phyloP scores from a whole-genome alignment of 2,329 filamentous ascomycete genomes.

The Colletotrichum limetticola region DNA sequence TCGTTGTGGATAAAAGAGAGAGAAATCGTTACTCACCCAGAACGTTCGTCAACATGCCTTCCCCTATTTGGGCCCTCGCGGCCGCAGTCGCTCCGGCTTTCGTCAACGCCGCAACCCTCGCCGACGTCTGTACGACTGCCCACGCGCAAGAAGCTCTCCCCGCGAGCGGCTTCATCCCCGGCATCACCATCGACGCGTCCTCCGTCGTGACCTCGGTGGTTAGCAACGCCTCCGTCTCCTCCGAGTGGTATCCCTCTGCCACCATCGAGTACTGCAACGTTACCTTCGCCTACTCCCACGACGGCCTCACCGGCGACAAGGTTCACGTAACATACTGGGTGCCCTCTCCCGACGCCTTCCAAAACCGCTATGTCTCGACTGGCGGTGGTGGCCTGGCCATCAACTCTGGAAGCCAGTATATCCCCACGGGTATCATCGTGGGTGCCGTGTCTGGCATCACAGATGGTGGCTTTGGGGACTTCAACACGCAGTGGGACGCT shows the following conservation, averaged over 20 bases:
- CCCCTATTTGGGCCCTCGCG: not conserved
- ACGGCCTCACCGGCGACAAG: slow-evolving; percentile 45
- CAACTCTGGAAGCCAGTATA: slow-evolving; percentile 44
- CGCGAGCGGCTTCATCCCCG: slow-evolving; percentile 38
- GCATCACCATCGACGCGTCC: slow-evolving; percentile 41
- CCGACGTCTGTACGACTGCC: slow-evolving; percentile 37
- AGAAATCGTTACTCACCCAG: not conserved
- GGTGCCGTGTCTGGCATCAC: slow-evolving; percentile 61
- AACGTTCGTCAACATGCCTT: not conserved
- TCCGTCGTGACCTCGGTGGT: slow-evolving; percentile 44
- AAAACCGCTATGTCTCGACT: slow-evolving; percentile 57
- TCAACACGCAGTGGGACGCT: slow-evolving; percentile 50
- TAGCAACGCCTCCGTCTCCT: slow-evolving; percentile 44
- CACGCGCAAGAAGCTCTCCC: slow-evolving; percentile 39
- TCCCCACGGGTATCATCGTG: slow-evolving; percentile 54
- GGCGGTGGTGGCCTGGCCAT: slow-evolving; percentile 59
- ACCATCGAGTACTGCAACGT: slow-evolving; percentile 57
- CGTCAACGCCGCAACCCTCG: slow-evolving; percentile 35
- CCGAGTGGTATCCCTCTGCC: slow-evolving; percentile 43
- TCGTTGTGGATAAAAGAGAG: not conserved
- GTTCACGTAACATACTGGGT: slow-evolving; percentile 54
- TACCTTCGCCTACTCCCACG: slow-evolving; percentile 56
- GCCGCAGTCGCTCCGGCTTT: slow-evolving; percentile 11
- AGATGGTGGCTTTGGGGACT: slow-evolving; percentile 61
- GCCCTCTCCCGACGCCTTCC: slow-evolving; percentile 52